Percentiles rank a stretch among this genome's conserved stretches.
phyloP scores from a whole-genome alignment of 805 yeast species.

The Teunomyces pallodes region DNA sequence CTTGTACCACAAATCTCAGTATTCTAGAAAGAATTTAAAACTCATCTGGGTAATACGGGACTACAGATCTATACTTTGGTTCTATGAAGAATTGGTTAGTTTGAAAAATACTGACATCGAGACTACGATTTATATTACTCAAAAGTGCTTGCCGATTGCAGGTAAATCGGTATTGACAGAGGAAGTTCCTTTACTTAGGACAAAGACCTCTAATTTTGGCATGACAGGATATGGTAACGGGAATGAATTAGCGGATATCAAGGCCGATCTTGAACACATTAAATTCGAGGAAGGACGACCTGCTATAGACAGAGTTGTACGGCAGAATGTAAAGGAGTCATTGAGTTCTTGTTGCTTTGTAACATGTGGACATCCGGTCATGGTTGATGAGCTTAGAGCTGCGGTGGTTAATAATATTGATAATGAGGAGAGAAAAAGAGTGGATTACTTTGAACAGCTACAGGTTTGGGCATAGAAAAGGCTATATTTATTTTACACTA shows the following conservation, averaged over 20 bases:
- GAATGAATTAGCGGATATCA: conserved; percentile 9
- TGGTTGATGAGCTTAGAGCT: conserved; percentile 32
- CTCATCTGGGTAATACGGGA: conserved; percentile 67
- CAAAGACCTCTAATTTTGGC: not conserved
- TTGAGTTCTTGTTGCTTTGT: conserved; percentile 21
- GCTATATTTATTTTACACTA: no score
- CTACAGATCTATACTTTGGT: conserved; percentile 49
- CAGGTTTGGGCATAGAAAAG: conserved; percentile 57
- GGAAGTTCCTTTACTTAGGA: not conserved
- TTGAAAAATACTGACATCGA: conserved; percentile 27
- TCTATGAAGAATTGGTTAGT: conserved; percentile 40
- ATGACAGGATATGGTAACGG: not conserved
- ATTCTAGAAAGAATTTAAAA: conserved; percentile 21
- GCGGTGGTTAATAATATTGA: conserved; percentile 43
- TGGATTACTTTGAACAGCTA: conserved; percentile 73
- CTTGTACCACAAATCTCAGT: conserved; percentile 9
- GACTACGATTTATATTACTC: conserved; percentile 22
- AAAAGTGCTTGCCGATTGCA: not conserved
- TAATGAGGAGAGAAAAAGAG: conserved; percentile 38
- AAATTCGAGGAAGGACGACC: conserved; percentile 37
- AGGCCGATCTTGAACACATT: conserved; percentile 27
- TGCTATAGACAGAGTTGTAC: conserved; percentile 6
- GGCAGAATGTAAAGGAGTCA: conserved; percentile 9
- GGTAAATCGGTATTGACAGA: not conserved
- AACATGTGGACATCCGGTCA: conserved; percentile 31